Evolutionary conservation across 2,329 filamentous ascomycete species (phyloP), one percentile per base, ranked within the genome.

Genomic region (Colletotrichum nymphaeae): DNA sequence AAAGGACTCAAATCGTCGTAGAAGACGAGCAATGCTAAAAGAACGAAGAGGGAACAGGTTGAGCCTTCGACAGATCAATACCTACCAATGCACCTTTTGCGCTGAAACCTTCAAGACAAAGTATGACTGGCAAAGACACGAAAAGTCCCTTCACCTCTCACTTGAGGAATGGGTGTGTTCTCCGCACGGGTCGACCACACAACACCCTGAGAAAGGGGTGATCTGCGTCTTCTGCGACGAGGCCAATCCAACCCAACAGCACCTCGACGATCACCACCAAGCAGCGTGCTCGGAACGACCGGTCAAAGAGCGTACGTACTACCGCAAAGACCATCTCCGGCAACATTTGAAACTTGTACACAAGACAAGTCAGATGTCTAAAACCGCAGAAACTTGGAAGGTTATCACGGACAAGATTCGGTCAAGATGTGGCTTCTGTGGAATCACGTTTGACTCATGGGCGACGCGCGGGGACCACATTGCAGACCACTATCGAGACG

Each of bases 201-300:
- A 84, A 1, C 82, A 87, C 22, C 81, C 85, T 16, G 79, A 83
- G 2, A 84, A 84, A n/a, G 85, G 86, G 3, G 81, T 81, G 53
- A 62, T 64, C 1, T 86, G 85, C 53, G 81, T 84, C 1, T 86
- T 82, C 63, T 86, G 85, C 46, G 81, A 80, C 0, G 55, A 78
- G 0, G 59, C 63, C 0, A 77, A 80, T 3, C 84, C 84, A 1
- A 74, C 78, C 6, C 53, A 74, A 5, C 57, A 75, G 8, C 85
- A 86, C 64, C 75, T 83, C 0, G 79, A 84, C 14, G 59, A 53
- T 0, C 85, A 86, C 60, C 82, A 84, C n/a, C 81, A 83, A 63
- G 76, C 78, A 3, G 75, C 84, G 6, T 92, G 90, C 75, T 84
- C 86, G n/a, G 86, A 89, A 26, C 87, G 89, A 9, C 78, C 80